A percentile compares a stretch with the other conserved stretches of the same genome.
Evolutionary conservation across 179 eudicot genomes (phyloP).

Genomic region (Dionaea muscipula): DNA sequence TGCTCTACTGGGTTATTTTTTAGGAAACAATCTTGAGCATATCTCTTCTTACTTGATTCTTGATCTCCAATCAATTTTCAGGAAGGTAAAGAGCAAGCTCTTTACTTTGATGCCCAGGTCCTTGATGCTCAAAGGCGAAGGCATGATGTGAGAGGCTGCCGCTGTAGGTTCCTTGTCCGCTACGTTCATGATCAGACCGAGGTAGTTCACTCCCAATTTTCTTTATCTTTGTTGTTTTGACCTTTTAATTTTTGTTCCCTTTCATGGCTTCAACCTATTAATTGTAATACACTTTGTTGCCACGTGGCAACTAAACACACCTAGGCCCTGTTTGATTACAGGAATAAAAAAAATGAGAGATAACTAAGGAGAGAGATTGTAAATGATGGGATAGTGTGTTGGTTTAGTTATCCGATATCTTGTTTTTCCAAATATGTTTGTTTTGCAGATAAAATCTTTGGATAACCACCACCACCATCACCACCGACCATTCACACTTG

Average conservation of each 20-base stretch:
- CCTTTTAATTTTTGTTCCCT: neutral
- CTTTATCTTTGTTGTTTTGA: neutral
- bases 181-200: slow-evolving; percentile 95
- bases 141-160: slow-evolving; percentile 95
- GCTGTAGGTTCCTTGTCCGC: slow-evolving; percentile 92
- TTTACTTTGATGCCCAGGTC: slow-evolving; percentile 93
- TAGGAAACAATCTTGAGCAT: neutral
- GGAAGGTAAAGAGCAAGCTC: slow-evolving; percentile 99
- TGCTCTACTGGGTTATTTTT: neutral
- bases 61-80: slow-evolving; percentile 18
- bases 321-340: too few relatives aligned
- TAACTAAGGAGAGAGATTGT: too few relatives aligned
- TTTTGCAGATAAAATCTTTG: too few relatives aligned
- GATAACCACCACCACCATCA: too few relatives aligned
- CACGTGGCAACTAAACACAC: neutral
- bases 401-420: too few relatives aligned
- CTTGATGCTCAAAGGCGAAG: slow-evolving; percentile 92
- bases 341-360: too few relatives aligned
- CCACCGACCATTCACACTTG: too few relatives aligned
- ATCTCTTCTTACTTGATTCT: neutral
- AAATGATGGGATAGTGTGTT: too few relatives aligned
- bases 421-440: too few relatives aligned
- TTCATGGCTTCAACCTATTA: neutral
- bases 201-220: slow-evolving; percentile 28
- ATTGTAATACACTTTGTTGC: neutral